phyloP scores from a whole-genome alignment of 768 basidiomycete genomes.

The Pluteus cervinus region DNA sequence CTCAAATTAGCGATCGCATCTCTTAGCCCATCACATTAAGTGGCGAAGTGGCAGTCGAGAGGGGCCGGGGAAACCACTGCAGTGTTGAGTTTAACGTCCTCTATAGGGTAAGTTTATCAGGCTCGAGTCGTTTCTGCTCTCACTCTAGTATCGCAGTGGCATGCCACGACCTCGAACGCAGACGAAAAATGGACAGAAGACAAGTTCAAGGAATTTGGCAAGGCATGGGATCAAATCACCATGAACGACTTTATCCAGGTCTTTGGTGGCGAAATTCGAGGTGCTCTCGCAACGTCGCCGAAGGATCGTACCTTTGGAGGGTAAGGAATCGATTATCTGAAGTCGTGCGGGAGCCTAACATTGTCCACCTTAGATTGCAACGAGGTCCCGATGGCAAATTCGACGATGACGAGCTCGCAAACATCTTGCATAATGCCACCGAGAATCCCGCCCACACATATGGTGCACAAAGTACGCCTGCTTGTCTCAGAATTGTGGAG shows the following conservation, averaged over 20 bases:
- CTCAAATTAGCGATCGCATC: too few relatives aligned
- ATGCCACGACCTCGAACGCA: conserved; percentile 40
- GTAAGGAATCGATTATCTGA: too few relatives aligned
- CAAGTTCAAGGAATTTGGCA: conserved; percentile 33
- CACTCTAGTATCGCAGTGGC: conserved; percentile 41
- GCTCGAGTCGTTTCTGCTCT: not conserved
- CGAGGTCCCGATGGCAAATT: conserved; percentile 45
- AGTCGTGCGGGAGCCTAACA: too few relatives aligned
- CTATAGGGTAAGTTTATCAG: conserved; percentile 27
- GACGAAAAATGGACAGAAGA: conserved; percentile 50
- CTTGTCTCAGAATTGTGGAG: conserved; percentile 43
- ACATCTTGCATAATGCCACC: conserved; percentile 40
- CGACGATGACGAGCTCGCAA: conserved; percentile 44
- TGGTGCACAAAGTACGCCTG: conserved; percentile 42
- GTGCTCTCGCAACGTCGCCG: too few relatives aligned
- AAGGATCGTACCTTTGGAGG: conserved; percentile 54
- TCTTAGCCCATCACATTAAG: too few relatives aligned
- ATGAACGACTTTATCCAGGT: conserved; percentile 23
- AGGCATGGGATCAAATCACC: conserved; percentile 28
- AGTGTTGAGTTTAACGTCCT: conserved; percentile 65
- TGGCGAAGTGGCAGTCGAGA: too few relatives aligned
- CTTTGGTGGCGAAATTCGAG: too few relatives aligned
- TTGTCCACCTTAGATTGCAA: conserved; percentile 29
- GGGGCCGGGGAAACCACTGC: conserved; percentile 60
- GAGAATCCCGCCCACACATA: conserved; percentile 39